phyloP scores from a whole-genome alignment of 2,329 filamentous ascomycete species.

The Trichoderma sp. region DNA sequence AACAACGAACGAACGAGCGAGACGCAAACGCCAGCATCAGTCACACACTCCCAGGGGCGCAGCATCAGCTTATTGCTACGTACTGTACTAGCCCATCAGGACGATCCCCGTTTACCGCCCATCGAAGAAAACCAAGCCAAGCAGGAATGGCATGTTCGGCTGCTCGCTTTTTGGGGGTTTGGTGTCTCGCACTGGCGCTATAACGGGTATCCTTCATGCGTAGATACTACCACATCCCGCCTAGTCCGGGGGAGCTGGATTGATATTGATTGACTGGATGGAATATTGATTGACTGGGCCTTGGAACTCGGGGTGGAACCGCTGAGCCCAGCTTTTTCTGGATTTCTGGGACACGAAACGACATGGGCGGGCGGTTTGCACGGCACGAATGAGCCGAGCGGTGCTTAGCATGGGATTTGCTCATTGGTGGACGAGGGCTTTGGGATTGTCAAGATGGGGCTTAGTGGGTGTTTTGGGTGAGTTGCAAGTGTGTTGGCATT shows the following conservation, averaged over 20 bases:
- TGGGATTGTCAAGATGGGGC: neutral
- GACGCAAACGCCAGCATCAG: neutral
- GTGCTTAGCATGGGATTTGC: neutral
- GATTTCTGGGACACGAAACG: neutral
- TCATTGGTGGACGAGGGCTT: conserved; percentile 7
- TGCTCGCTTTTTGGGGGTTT: neutral
- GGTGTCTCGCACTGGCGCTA: neutral
- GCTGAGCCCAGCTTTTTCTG: neutral
- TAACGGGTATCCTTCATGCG: neutral
- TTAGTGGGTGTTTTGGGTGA: neutral
- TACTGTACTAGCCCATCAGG: neutral
- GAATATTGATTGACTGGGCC: neutral
- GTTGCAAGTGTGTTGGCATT: neutral
- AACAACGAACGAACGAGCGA: neutral
- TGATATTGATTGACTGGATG: neutral
- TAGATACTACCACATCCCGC: conserved; percentile 3
- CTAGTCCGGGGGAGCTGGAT: neutral
- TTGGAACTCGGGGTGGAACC: conserved; percentile 5
- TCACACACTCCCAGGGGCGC: conserved; percentile 14
- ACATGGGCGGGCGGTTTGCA: conserved; percentile 16
- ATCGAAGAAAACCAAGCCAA: too few relatives aligned
- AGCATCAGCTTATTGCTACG: conserved; percentile 18
- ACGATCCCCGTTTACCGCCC: neutral
- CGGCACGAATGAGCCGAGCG: conserved; percentile 17
- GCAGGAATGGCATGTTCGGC: too few relatives aligned